Conservation (phyloP, 75 land plant species). For the Picea sitchensis region DNA sequence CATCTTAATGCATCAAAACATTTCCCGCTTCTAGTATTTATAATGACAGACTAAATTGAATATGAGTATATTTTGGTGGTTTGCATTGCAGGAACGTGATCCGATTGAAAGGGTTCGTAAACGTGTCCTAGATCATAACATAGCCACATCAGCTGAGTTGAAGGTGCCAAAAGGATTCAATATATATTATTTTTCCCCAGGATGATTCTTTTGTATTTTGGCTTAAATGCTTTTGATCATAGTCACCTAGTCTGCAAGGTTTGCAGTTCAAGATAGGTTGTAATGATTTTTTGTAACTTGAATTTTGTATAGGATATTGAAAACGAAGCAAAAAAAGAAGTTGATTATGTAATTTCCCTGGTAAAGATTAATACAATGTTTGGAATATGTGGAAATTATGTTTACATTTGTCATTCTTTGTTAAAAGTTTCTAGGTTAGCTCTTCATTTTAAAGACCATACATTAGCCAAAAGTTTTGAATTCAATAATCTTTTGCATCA, state of each 20-base stretch:
- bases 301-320: conserved; percentile 27
- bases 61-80: not conserved
- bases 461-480: too few relatives aligned
- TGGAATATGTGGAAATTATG: not conserved
- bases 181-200: not conserved
- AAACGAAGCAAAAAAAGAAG: conserved; percentile 87
- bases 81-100: conserved; percentile 79
- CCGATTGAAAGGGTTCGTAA: conserved; percentile 96
- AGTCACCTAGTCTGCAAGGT: not conserved
- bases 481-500: too few relatives aligned
- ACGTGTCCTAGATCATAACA: conserved; percentile 50
- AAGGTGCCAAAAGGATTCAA: conserved; percentile 49
- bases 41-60: not conserved
- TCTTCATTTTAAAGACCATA: not conserved
- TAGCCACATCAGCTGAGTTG: conserved; percentile 31
- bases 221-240: too few relatives aligned
- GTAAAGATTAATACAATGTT: conserved; percentile 63
- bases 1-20: not conserved
- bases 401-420: not conserved
- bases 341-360: conserved; percentile 84
- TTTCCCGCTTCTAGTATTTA: not conserved
- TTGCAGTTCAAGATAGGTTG: not conserved
- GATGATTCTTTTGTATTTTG: too few relatives aligned
- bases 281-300: not conserved
- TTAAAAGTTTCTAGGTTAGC: not conserved